These are phyloP conservation scores for Candida schatavii DNA, from an alignment of 805 yeast species.

Conservation along the genomic window DNA sequence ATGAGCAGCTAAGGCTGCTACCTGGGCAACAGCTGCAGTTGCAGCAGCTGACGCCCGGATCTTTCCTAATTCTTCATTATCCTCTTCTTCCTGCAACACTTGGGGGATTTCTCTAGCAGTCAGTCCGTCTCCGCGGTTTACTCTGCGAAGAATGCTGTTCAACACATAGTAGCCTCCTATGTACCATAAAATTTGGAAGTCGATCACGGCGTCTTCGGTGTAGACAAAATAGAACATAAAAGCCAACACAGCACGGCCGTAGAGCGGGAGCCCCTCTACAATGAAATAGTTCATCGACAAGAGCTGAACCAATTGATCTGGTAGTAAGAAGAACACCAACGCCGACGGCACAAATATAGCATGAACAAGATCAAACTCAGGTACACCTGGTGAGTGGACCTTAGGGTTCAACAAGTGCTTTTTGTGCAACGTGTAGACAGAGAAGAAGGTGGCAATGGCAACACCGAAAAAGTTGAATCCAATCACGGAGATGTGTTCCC, in stretches of 20 bases:
- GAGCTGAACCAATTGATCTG: conserved; percentile 15
- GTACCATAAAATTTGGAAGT: conserved; percentile 19
- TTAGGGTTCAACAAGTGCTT: conserved; percentile 14
- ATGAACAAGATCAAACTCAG: conserved; percentile 38
- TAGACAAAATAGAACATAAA: conserved; percentile 33
- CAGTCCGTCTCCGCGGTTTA: conserved; percentile 20
- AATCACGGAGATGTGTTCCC: conserved; percentile 17
- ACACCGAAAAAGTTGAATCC: conserved; percentile 37
- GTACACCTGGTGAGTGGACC: conserved; percentile 21
- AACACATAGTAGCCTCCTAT: conserved; percentile 22
- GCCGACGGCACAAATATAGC: conserved; percentile 31
- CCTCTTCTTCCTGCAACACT: conserved; percentile 11
- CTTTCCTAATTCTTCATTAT: conserved; percentile 6
- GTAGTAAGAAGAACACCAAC: conserved; percentile 21
- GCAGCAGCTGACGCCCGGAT: conserved; percentile 7
- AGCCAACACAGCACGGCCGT: conserved; percentile 25
- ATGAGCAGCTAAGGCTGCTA: too few relatives aligned
- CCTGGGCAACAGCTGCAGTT: too few relatives aligned
- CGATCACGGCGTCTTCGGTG: conserved; percentile 16
- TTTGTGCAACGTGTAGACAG: conserved; percentile 19
- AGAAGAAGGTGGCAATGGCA: conserved; percentile 24
- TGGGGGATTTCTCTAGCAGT: conserved; percentile 15
- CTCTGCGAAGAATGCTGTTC: conserved; percentile 19
- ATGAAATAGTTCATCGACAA: conserved; percentile 35
- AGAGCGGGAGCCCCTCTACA: conserved; percentile 28